Evolutionary conservation across 2,329 filamentous ascomycete species (phyloP).

Genomic region (Verticillium alfalfae): DNA sequence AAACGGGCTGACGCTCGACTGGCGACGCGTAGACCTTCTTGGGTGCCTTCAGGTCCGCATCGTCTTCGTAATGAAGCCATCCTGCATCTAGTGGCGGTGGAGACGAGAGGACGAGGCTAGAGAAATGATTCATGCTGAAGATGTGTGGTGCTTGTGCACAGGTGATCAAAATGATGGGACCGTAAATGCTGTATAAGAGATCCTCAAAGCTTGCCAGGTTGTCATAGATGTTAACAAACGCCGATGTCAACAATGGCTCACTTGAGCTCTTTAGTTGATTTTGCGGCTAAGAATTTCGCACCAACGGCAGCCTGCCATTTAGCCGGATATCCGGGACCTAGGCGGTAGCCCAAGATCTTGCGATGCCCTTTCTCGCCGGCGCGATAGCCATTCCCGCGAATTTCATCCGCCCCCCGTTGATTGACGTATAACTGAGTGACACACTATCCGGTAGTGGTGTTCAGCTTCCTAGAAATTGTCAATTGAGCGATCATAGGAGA

Average conservation of each 20-base stretch:
- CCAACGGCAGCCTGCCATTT: not conserved
- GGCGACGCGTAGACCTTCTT: constrained; percentile 17
- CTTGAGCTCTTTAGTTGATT: not conserved
- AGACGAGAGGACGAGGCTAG: constrained; percentile 2
- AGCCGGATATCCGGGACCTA: not conserved
- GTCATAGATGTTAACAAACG: not conserved
- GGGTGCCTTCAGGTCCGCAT: constrained; percentile 18
- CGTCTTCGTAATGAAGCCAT: constrained; percentile 32
- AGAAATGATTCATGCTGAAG: not conserved
- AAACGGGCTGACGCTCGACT: constrained; percentile 29
- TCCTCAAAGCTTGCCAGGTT: not conserved
- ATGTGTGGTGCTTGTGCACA: not conserved
- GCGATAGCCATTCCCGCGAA: not conserved
- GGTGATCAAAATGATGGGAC: not conserved
- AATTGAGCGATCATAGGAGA: not conserved
- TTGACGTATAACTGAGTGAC: too few relatives aligned
- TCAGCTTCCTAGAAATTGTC: too few relatives aligned
- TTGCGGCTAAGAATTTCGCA: constrained; percentile 1
- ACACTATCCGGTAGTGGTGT: too few relatives aligned
- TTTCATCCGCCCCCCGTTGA: too few relatives aligned
- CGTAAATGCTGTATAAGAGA: not conserved
- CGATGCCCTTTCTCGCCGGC: not conserved
- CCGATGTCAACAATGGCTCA: not conserved
- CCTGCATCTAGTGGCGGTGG: constrained; percentile 29
- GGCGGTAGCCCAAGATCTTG: not conserved